These are phyloP conservation scores for Ophiostoma perfectum DNA, from an alignment of 2,329 filamentous ascomycete genomes.

Conservation along the genomic window DNA sequence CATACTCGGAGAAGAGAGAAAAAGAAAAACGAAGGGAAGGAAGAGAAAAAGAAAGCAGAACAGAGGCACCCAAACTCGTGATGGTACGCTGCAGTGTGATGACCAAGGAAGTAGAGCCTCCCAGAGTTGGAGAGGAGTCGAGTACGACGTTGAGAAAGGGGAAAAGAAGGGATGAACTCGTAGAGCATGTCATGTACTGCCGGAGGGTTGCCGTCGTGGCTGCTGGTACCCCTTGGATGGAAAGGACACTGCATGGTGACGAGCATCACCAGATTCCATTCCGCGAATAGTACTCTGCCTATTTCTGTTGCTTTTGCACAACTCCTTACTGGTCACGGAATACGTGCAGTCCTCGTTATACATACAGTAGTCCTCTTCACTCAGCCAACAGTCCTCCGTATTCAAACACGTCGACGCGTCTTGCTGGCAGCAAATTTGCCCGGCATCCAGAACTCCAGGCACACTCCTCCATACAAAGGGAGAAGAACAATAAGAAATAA, in stretches of 20 bases:
- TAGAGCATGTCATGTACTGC: background rate
- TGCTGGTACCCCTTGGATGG: background rate
- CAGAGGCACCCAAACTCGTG: background rate
- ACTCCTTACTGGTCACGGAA: no score
- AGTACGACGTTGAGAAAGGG: background rate
- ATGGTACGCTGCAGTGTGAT: conserved; percentile 4
- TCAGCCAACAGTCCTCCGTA: no score
- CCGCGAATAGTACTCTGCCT: no score
- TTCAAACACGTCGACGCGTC: background rate
- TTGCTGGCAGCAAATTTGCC: background rate
- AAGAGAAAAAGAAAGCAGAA: background rate
- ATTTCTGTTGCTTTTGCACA: no score
- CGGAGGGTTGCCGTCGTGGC: background rate
- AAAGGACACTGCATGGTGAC: background rate
- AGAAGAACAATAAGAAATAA: background rate
- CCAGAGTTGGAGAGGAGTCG: background rate
- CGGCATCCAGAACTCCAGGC: background rate
- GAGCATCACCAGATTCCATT: no score
- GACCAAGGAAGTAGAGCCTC: background rate
- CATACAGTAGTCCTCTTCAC: no score
- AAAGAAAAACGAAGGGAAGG: background rate
- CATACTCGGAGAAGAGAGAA: background rate
- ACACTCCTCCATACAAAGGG: background rate
- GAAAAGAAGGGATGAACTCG: background rate
- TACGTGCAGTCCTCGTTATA: no score